Conservation (phyloP, 2,329 filamentous ascomycete genomes). For the Colletotrichum abscissum region DNA sequence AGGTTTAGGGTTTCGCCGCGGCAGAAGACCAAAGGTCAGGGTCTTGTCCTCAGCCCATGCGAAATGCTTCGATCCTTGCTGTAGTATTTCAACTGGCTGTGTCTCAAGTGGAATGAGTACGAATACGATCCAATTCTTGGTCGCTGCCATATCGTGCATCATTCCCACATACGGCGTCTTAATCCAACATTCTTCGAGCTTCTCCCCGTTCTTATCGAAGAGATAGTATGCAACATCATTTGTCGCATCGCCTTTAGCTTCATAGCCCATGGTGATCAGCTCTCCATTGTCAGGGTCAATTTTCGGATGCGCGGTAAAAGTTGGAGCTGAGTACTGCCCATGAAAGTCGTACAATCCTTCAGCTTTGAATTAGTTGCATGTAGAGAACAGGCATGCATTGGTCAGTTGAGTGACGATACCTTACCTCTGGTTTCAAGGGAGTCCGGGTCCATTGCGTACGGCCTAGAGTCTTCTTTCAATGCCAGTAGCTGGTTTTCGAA, state of each 20-base stretch:
- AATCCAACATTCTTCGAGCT: not conserved
- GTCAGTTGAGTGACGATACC: not conserved
- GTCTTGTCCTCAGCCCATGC: not conserved
- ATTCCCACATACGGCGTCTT: not conserved
- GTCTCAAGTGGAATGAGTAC: not conserved
- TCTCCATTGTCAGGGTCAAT: not conserved
- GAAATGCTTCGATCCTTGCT: not conserved
- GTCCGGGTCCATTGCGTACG: not conserved
- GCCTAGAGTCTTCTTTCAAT: not conserved
- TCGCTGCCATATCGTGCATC: not conserved
- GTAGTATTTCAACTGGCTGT: not conserved
- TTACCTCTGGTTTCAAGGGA: not conserved
- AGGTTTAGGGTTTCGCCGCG: not conserved
- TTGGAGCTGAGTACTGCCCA: not conserved
- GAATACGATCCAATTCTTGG: not conserved
- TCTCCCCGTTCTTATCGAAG: not conserved
- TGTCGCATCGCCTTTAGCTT: not conserved
- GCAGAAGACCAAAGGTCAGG: not conserved
- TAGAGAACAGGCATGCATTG: not conserved
- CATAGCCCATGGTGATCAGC: not conserved
- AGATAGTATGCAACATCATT: not conserved
- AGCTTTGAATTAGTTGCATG: not conserved
- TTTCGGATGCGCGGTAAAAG: not conserved
- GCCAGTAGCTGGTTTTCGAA: not conserved
- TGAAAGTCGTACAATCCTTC: not conserved